A percentile compares a stretch with the other conserved stretches of the same genome.
phyloP scores from a whole-genome alignment of 768 basidiomycete genomes.

The Multifurca ochricompacta region DNA sequence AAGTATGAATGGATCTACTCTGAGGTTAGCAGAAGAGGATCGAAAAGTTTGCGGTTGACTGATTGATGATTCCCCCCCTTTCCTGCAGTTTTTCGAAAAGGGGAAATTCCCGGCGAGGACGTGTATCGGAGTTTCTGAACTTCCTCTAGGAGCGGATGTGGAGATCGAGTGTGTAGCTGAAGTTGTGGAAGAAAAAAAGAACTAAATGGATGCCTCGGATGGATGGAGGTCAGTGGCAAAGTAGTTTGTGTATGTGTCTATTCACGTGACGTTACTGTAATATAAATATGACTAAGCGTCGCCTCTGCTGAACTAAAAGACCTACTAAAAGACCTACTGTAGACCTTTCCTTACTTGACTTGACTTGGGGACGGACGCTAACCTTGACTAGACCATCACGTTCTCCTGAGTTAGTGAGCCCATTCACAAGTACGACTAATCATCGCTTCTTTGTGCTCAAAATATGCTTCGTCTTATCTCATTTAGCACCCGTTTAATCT shows the following conservation, averaged over 20 bases:
- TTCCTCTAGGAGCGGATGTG: slow-evolving; percentile 47
- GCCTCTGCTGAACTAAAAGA: too few species aligned
- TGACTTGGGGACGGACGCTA: too few species aligned
- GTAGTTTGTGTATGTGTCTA: too few species aligned
- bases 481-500: background rate
- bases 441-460: background rate
- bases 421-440: background rate
- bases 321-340: too few species aligned
- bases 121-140: slow-evolving; percentile 46
- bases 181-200: slow-evolving; percentile 17
- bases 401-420: background rate
- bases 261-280: too few species aligned
- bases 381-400: background rate
- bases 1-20: slow-evolving; percentile 34
- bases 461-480: background rate
- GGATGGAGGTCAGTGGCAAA: too few species aligned
- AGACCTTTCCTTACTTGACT: too few species aligned
- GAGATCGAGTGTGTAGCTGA: slow-evolving; percentile 59
- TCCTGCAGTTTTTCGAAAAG: slow-evolving; percentile 39
- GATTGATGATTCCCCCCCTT: too few species aligned
- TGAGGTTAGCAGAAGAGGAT: slow-evolving; percentile 24
- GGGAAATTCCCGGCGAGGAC: slow-evolving; percentile 47
- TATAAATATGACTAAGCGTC: too few species aligned
- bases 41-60: too few species aligned
- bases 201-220: too few species aligned